These are phyloP conservation scores for Chenopodium quinoa DNA, from an alignment of 148 eudicot genomes.

Conservation along the genomic window DNA sequence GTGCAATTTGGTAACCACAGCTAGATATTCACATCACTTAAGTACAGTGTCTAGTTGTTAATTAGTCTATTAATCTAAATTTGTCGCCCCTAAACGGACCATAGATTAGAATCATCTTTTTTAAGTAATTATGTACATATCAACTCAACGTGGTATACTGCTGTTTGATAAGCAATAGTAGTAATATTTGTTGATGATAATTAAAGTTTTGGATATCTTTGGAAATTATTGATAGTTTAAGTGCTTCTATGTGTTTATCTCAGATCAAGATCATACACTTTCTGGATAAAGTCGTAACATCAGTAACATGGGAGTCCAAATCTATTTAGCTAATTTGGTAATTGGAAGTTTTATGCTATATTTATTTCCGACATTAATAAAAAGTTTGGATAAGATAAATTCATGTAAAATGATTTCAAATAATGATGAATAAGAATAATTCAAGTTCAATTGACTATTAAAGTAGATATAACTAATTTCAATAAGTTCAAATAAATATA, in stretches of 20 bases:
- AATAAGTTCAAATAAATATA: no score
- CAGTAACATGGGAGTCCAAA: no score
- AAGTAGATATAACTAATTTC: no score
- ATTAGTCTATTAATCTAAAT: background rate
- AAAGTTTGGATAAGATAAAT: no score
- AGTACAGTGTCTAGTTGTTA: slow-evolving; percentile 6
- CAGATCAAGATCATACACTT: background rate
- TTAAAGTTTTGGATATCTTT: background rate
- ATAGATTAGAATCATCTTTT: slow-evolving; percentile 1
- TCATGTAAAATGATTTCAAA: no score
- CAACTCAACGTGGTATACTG: background rate
- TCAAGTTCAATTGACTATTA: no score
- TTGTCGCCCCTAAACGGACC: slow-evolving; percentile 17
- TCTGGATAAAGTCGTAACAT: background rate
- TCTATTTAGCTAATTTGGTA: no score
- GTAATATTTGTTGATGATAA: background rate
- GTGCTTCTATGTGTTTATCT: background rate
- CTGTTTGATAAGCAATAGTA: background rate
- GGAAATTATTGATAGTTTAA: background rate
- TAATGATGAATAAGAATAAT: no score
- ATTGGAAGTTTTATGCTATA: no score
- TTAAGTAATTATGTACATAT: background rate
- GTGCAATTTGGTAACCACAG: background rate
- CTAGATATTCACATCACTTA: background rate
- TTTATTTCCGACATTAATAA: no score